Evolutionary conservation across 805 yeast genomes (phyloP), one percentile per base, ranked within the genome.

Genomic region (Kodamaea laetipori): DNA sequence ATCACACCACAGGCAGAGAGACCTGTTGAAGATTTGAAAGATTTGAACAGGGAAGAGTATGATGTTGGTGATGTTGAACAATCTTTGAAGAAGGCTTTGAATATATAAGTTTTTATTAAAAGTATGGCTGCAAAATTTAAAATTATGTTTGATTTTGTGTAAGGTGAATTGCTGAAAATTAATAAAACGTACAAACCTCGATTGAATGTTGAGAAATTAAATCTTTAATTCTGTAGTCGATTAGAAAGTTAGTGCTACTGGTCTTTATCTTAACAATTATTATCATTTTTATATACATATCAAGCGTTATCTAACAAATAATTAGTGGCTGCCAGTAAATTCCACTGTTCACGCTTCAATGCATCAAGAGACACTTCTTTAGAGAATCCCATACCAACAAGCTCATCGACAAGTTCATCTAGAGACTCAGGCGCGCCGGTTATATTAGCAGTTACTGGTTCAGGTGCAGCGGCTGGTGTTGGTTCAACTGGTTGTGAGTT

Each of bases 321-420:
- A 60, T 90, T 90, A 1, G 96, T 86, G n/a, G 98, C 97, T 44
- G 82, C 82, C 50, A 84, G 90, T 44, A 90, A 64, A 56, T 86
- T 79, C 87, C 92, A 86, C 46, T 80, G 71, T 52, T 83, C 81
- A 57, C 68, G 74, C 53, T 79, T 73, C 44, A 90, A 71, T 5
- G 97, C 97, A 8, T 71, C 74, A 5, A 76, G 54, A 1, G 92
- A 89, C 41, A 81, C 82, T 0, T 72, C 70, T 50, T 76, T 74
- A 12, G 80, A 76, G 58, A 90, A 90, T 2, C 98, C 98, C 97
- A 90, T 90, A 26, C 90, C 90, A 16, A 81, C 80, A 49, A 90
- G 70, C 61, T 90, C 95, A 53, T 82, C 84, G 35, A 89, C 71
- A 1, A 92, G 86, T 2, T 76, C 69, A 18, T 76, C 73, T 17